Base-by-base conservation (phyloP, 148 eudicot genomes). In the Rhododendron molle region DNA sequence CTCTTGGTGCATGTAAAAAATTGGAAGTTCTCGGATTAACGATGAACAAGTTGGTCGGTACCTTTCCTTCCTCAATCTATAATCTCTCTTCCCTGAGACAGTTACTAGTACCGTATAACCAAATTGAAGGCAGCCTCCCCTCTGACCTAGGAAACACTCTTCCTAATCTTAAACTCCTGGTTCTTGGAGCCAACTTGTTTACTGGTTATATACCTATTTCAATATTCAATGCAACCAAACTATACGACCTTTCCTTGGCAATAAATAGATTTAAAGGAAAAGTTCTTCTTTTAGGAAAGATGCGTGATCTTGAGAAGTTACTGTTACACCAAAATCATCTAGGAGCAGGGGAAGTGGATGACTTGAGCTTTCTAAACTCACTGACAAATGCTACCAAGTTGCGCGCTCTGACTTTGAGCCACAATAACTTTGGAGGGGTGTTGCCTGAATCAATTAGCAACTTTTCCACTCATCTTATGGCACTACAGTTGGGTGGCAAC, bases 401-500 rank as follows among this genome's bases (percentile, higher is more conserved):
- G n/a, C n/a, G n/a, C n/a, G n/a, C n/a, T n/a, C n/a, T n/a, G n/a
- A n/a, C n/a, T n/a, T n/a, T n/a, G n/a, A n/a, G n/a, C n/a, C n/a
- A n/a, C n/a, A n/a, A 12, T 12, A 71, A 71, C 3, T 71, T 71
- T 30, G 76, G 76, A 26, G 76, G 76, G 6, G 0, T 71, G 16
- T 30, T 71, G 36, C 76, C 36, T 3, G 7, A 26, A 3, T 26
- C 18, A 12, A 13, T 71, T 5, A 5, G 38, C 18, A 71, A 71
- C 30, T 4, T 30, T 6, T 10, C 76, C 15, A 0, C 76, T 28
- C 0, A 71, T 2, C 13, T 67, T 10, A 0, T n/a, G n/a, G 2
- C 0, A 12, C 32, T 67, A 8, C 1, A 0, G 3, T 3, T 67
- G 2, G 0, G 0, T n/a, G 6, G 18, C 34, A 69, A 69, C 3